A percentile compares a stretch with the other conserved stretches of the same genome.
These are phyloP conservation scores for Cryptococcus sp. DNA, from an alignment of 1,284 basidiomycete genomes.

Conservation along the genomic window DNA sequence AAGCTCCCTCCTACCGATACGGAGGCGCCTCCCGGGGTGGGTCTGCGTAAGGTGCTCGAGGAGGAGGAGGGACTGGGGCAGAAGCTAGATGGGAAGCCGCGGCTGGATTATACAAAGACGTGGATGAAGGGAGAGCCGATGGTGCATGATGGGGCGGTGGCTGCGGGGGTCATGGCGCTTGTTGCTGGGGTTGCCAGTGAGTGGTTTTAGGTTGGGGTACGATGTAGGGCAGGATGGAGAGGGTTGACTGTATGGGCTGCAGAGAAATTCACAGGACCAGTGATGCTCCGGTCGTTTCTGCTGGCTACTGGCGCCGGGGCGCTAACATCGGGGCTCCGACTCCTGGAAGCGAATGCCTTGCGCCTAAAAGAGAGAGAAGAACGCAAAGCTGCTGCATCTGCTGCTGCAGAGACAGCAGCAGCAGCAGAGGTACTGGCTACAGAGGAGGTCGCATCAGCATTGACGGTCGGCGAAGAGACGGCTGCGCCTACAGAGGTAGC, in stretches of 20 bases:
- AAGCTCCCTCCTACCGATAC: neutral
- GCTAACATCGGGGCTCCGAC: neutral
- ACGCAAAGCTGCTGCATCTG: neutral
- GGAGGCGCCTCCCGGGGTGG: neutral
- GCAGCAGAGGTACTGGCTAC: conserved; percentile 2
- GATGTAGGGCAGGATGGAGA: neutral
- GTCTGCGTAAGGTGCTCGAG: neutral
- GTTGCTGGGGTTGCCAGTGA: conserved; percentile 37
- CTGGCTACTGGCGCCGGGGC: neutral
- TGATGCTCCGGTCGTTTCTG: conserved; percentile 1
- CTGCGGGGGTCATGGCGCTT: conserved; percentile 36
- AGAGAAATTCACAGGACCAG: neutral
- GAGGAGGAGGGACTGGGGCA: conserved; percentile 9
- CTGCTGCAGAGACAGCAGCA: neutral
- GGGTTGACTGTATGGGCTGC: neutral
- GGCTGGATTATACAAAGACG: too few relatives aligned
- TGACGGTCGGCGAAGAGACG: neutral
- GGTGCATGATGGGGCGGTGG: conserved; percentile 42
- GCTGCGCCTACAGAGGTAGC: neutral
- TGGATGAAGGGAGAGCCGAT: conserved; percentile 35
- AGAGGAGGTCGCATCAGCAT: conserved; percentile 10
- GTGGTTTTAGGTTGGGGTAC: conserved; percentile 9
- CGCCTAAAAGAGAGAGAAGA: neutral
- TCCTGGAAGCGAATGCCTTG: neutral
- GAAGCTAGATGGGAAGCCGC: too few relatives aligned